phyloP scores from a whole-genome alignment of 169 alveolate genomes.

The Cytauxzoon felis region DNA sequence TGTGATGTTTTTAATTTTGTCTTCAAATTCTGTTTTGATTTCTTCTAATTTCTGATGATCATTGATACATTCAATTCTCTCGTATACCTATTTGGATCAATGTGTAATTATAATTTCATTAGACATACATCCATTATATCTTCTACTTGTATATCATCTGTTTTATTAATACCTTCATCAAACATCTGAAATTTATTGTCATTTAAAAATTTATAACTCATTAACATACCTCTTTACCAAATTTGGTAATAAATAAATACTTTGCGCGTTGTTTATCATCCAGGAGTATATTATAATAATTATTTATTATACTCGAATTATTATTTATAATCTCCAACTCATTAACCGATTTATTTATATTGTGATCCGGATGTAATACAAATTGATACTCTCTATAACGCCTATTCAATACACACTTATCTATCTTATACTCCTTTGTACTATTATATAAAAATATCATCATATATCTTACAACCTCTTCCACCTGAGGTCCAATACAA shows the following conservation, averaged over 20 bases:
- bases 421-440: conserved; percentile 11
- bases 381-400: conserved; percentile 34
- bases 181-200: conserved; percentile 3
- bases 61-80: conserved; percentile 16
- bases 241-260: conserved; percentile 22
- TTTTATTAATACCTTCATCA: not conserved
- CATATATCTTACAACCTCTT: no score
- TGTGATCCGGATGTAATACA: conserved; percentile 48
- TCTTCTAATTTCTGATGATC: not conserved
- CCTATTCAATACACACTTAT: conserved; percentile 24
- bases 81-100: conserved; percentile 34
- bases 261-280: conserved; percentile 56
- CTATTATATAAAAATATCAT: no score
- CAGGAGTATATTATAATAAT: conserved; percentile 8
- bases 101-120: not conserved
- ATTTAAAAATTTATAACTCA: not conserved
- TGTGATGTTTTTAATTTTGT: not conserved
- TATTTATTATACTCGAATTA: conserved; percentile 41
- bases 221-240: conserved; percentile 29
- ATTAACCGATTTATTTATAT: conserved; percentile 7
- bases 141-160: conserved; percentile 9
- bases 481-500: no score
- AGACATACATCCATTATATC: conserved; percentile 44
- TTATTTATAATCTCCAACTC: conserved; percentile 34
- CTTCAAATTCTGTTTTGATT: conserved; percentile 12